These are phyloP conservation scores for Pichia deserticola DNA, from an alignment of 805 yeast species.

Conservation along the genomic window DNA sequence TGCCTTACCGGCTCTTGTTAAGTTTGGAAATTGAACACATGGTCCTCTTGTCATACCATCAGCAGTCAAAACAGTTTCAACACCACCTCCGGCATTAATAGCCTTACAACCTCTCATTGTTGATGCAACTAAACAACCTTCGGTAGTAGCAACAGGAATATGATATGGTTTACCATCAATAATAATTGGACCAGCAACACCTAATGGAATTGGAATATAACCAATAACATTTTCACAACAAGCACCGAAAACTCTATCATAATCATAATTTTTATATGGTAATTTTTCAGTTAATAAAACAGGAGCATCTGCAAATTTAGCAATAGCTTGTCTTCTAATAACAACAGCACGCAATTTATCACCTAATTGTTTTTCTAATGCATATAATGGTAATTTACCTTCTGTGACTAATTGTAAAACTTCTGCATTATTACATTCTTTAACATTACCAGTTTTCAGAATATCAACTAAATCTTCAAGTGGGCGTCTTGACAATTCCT, in stretches of 20 bases:
- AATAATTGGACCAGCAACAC: conserved; percentile 93
- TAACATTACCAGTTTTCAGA: conserved; percentile 65
- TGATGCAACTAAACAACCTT: conserved; percentile 97
- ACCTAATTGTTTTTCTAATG: conserved; percentile 84
- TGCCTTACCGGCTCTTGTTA: conserved; percentile 87
- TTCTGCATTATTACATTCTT: conserved; percentile 63
- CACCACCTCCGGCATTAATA: conserved; percentile 96
- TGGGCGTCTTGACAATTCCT: conserved; percentile 30
- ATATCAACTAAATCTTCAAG: conserved; percentile 56
- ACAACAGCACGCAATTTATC: conserved; percentile 90
- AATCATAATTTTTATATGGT: conserved; percentile 81
- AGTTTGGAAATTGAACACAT: conserved; percentile 80
- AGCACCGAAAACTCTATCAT: conserved; percentile 95
- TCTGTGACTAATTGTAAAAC: conserved; percentile 59
- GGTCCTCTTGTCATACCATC: conserved; percentile 99
- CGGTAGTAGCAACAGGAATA: conserved; percentile 99
- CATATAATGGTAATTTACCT: conserved; percentile 86
- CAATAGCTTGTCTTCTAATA: conserved; percentile 89
- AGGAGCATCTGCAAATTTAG: conserved; percentile 75
- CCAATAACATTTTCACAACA: conserved; percentile 99
- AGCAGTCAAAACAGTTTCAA: conserved; percentile 77
- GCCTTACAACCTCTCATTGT: conserved; percentile 99
- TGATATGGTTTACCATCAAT: conserved; percentile 85
- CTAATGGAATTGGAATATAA: conserved; percentile 92
- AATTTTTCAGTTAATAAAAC: conserved; percentile 61